Evolutionary conservation across 768 basidiomycete genomes (phyloP), one percentile per base, ranked within the genome.

Genomic region (Pulveroboletus sp.): DNA sequence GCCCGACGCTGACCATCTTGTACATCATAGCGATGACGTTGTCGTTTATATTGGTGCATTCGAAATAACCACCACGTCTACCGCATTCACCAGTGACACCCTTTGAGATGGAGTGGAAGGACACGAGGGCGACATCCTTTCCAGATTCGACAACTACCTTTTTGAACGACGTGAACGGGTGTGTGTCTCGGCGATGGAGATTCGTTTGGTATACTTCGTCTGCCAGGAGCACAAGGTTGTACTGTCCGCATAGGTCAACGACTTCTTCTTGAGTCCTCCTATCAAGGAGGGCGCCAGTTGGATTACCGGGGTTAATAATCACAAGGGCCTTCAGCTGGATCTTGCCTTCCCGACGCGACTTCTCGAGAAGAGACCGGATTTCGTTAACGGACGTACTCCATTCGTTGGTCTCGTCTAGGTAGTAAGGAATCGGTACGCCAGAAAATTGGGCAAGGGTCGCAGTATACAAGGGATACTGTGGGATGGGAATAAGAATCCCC

Each of bases 181-280:
- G 82, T 2, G 74, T 74, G 3, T 68, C 62, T 37, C 71, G 74
- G 39, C 77, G 74, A 73, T 94, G 93, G 39, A 98, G 78, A 74
- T 98, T 98, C 59, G 73, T 73, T 70, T 99, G 95, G 77, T 99
- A 97, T n/a, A 99, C 95, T 69, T 99, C 95, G 69, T 99, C 95
- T 0, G 95, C 95, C 56, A 98, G 80, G 44, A 99, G 81, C 18
- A 95, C 86, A 50, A 99, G 82, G 7, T 75, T 74, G 70, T 97
- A 75, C 57, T 87, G 76, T 64, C 93, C 89, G 70, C 93, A 95
- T 9, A 98, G 69, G 26, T 81, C 70, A n/a, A 96, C 82, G 50
- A 99, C 78, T 43, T 78, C 72, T 49, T 76, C 72, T 76, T 93
- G 89, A 18, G 87, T 89, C 27, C 68, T 56, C 50, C 80, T 75